Evolutionary conservation across 2,329 filamentous ascomycete genomes (phyloP), one percentile per base, ranked within the genome.

Genomic region (Colletotrichum sp.): DNA sequence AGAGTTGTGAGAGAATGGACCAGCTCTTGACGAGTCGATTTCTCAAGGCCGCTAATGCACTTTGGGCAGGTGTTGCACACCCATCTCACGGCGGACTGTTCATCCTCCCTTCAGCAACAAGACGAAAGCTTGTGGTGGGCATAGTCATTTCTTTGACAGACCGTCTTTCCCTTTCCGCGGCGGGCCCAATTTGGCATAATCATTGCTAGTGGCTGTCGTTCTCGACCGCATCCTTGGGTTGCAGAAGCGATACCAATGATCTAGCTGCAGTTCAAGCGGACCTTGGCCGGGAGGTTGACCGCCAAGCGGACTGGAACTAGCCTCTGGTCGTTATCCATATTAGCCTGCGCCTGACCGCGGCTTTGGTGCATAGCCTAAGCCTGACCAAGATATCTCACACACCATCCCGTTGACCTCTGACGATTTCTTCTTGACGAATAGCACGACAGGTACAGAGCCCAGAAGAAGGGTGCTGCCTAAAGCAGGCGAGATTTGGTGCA

Each of bases 1-100:
- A 73, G 66, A 73, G 70, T 73, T 73, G 70, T 47, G 43, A 51
- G 21, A 47, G 18, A 15, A 47, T n/a, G 18, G 36, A 38, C 67
- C 58, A 51, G 59, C 55, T 47, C 29, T 70, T 58, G 43, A 65
- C 67, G 16, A 29, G 38, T 69, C 38, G 18, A 38, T 59, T 27
- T 24, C 31, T n/a, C 24, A 29, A 43, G 13, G 51, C 33, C 70
- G 59, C 70, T 70, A 73, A 65, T 66, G 70, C 70, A 66, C 24
- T 65, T 27, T 8, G 21, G n/a, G 38, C 59, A 65, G 38, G 66
- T 54, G 58, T 16, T 27, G 12, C 34, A 58, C 65, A 65, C 47
- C 66, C 64, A 55, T 16, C 13, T 27, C 33, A 24, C 29, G 24
- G 38, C 69, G 29, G 55, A 33, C 38, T 36, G 54, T 61, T 61